Base-by-base conservation (phyloP, 2,329 filamentous ascomycete genomes). In the Talaromyces amestolkiae region DNA sequence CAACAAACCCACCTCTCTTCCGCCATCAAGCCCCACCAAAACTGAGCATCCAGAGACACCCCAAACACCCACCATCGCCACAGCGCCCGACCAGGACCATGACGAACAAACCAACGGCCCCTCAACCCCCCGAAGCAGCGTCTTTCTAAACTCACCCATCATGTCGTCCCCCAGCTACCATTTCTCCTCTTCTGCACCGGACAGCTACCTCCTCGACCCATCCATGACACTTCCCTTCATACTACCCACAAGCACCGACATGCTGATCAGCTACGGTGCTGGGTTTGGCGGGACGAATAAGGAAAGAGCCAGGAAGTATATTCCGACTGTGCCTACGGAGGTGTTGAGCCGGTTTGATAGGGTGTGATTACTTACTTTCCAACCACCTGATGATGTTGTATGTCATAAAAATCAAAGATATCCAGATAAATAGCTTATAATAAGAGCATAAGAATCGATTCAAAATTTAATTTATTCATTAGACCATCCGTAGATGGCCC, bases 241-340 rank as follows among this genome's bases (percentile, higher is more conserved):
- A n/a, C 83, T 99, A 33, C 95, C 95, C 1, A 97, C 94, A 1
- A 95, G 92, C 65, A 98, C 93, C 31, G 95, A 99, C 77, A 99
- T 99, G 95, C 85, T 98, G 58, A 87, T 99, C 58, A 94, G 89
- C 70, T 99, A 96, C 73, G 95, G 95, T 0, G 93, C 95, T 13
- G 95, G 95, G 0, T 95, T 98, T 73, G 95, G 95, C 5, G 95
- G 95, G 0, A 82, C 95, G 56, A 97, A 99, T 79, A 86, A 91
- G 68, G 95, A 98, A 78, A 85, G 93, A 65, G 95, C 96, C 77
- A 85, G 92, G 70, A 97, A 97, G 79, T 99, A 99, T 76, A 96
- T 97, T 54, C 95, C 95, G 2, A 96, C 92, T 0, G 91, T 99
- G 62, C 94, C 95, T 19, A 90, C 93, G 0, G 95, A 99, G 79